phyloP scores from a whole-genome alignment of 306 rosid species.

The Heteromeles arbutifolia region DNA sequence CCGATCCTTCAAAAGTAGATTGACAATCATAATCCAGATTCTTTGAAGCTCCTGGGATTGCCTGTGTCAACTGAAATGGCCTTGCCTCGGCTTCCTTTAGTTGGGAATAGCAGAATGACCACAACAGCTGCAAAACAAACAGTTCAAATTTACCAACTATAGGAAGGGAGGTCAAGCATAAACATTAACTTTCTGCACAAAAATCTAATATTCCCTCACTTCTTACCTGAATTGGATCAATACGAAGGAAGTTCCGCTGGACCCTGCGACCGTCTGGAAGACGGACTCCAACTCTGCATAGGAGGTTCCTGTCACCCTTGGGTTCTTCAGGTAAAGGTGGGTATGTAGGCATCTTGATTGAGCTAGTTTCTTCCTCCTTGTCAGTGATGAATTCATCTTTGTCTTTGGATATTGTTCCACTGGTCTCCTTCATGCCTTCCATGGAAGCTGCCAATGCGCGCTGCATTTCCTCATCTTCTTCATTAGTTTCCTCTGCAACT shows the following conservation, averaged over 20 bases:
- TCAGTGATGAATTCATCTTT: slow-evolving; percentile 30
- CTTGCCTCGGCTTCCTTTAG: slow-evolving; percentile 56
- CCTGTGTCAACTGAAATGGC: slow-evolving; percentile 62
- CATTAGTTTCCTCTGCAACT: slow-evolving; percentile 45
- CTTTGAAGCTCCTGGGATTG: slow-evolving; percentile 84
- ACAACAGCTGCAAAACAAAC: slow-evolving; percentile 62
- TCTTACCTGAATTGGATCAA: slow-evolving; percentile 77
- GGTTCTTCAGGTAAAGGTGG: slow-evolving; percentile 87
- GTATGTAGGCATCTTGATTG: slow-evolving; percentile 42
- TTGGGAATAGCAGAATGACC: slow-evolving; percentile 78
- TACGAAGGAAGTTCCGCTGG: slow-evolving; percentile 68
- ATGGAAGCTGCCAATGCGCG: slow-evolving; percentile 69
- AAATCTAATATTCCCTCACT: neutral
- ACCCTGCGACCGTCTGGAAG: slow-evolving; percentile 87
- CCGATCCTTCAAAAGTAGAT: slow-evolving; percentile 66
- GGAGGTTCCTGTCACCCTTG: slow-evolving; percentile 63
- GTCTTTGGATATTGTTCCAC: slow-evolving; percentile 22
- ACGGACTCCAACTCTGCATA: slow-evolving; percentile 82
- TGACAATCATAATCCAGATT: slow-evolving; percentile 51
- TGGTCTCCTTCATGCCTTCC: slow-evolving; percentile 52
- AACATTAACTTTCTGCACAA: neutral
- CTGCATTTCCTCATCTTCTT: slow-evolving; percentile 63
- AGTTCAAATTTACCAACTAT: neutral
- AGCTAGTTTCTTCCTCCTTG: slow-evolving; percentile 34
- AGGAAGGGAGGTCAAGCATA: neutral